Base-by-base conservation (phyloP, 176 grass and related monocot species). In the Musa itinerans region DNA sequence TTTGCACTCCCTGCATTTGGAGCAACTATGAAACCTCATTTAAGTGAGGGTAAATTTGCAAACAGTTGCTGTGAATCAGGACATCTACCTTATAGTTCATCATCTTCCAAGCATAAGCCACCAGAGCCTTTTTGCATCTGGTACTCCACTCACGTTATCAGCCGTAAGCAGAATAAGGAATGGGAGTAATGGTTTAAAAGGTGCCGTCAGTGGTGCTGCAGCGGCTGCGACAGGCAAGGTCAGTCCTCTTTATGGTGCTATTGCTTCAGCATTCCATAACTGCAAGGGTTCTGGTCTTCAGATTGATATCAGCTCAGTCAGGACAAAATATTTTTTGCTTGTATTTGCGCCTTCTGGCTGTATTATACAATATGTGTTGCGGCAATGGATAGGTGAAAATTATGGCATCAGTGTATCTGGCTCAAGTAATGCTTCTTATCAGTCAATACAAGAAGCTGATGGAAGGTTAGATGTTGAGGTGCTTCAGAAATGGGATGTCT, bases 401-500 rank as follows among this genome's bases (percentile, higher is more conserved):
- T 77, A 59, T 79, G 81, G 80, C 74, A 81, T 88, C 54, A 81
- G 86, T 79, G 72, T 74, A 76, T 79, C 83, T 16, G 76, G 23
- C 49, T 77, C 59, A 8, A 66, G 72, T 65, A 63, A 83, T 14
- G 23, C 83, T 82, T 74, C 89, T 77, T 75, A 92, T 74, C 83
- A 74, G 58, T 71, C 79, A 54, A 74, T 81, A 81, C 87, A 80
- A 76, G 89, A 87, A 73, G 75, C 81, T 74, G 83, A 86, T 78
- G 86, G 65, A 49, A 86, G 81, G 73, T 92, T 90, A 77, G 85
- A 92, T 77, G 92, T 96, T 29, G 90, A 92, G 77, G 85, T 90
- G 67, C 80, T 97, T 85, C 90, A 97, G 75, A 97, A 97, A 55
- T 97, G 93, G 93, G 93, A 97, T 86, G 81, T 97, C 68, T 97